phyloP scores from a whole-genome alignment of 805 yeast genomes.

The Metahyphopichia silvanorum region DNA sequence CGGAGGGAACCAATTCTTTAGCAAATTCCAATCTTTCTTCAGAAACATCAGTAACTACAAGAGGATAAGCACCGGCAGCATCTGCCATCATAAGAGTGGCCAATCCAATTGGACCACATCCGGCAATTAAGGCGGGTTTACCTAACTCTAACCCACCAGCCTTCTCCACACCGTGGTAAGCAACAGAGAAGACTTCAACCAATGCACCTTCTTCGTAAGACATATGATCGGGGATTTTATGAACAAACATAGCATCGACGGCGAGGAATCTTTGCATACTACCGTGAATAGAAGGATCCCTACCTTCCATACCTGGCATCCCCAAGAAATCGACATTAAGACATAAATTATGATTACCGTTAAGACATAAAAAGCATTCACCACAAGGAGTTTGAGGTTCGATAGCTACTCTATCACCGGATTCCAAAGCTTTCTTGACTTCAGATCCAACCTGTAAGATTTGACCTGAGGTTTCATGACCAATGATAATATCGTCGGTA shows the following conservation, averaged over 20 bases:
- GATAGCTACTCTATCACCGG: slow-evolving; percentile 47
- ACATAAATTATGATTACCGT: slow-evolving; percentile 19
- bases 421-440: slow-evolving; percentile 39
- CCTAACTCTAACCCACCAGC: slow-evolving; percentile 13
- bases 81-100: slow-evolving; percentile 17
- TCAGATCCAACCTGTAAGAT: slow-evolving; percentile 48
- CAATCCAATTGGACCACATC: slow-evolving; percentile 26
- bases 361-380: slow-evolving; percentile 16
- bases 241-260: slow-evolving; percentile 2
- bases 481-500: slow-evolving; percentile 33
- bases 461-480: slow-evolving; percentile 47
- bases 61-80: slow-evolving; percentile 17
- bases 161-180: slow-evolving; percentile 18
- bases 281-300: slow-evolving; percentile 4
- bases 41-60: slow-evolving; percentile 20
- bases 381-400: slow-evolving; percentile 58
- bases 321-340: slow-evolving; percentile 4
- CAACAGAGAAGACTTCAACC: slow-evolving; percentile 22
- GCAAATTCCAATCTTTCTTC: slow-evolving; percentile 21
- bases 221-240: slow-evolving; percentile 21
- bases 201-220: slow-evolving; percentile 21
- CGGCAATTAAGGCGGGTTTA: slow-evolving; percentile 17
- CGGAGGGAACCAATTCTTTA: slow-evolving; percentile 30
- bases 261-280: slow-evolving; percentile 35
- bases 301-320: slow-evolving; percentile 5